phyloP scores from a whole-genome alignment of 1,139 yeast genomes.

The Hanseniaspora gamundiae region DNA sequence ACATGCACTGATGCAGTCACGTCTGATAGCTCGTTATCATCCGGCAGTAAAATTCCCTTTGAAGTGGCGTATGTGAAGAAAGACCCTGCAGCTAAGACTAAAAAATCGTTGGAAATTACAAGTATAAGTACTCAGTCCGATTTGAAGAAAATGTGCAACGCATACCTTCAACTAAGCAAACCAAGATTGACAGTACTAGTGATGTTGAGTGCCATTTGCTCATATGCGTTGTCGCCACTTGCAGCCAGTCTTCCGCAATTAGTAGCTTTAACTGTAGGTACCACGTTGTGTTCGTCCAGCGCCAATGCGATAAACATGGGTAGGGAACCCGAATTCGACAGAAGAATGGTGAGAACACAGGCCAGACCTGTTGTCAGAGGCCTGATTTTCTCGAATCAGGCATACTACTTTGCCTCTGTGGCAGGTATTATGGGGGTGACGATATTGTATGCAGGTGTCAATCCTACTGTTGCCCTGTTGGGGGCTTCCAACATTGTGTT shows the following conservation, averaged over 20 bases:
- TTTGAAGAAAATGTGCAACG: slow-evolving; percentile 30
- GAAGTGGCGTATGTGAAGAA: slow-evolving; percentile 31
- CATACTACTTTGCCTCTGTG: slow-evolving; percentile 64
- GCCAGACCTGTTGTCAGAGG: slow-evolving; percentile 89
- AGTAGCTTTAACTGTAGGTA: slow-evolving; percentile 66
- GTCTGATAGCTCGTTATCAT: slow-evolving; percentile 6
- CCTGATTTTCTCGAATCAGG: slow-evolving; percentile 58
- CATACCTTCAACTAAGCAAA: slow-evolving; percentile 71
- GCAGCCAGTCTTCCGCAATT: slow-evolving; percentile 60
- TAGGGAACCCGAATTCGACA: slow-evolving; percentile 83
- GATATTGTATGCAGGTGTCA: slow-evolving; percentile 68
- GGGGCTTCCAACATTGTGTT: slow-evolving; percentile 70
- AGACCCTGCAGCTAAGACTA: slow-evolving; percentile 3
- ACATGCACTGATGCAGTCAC: slow-evolving; percentile 8
- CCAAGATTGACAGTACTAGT: slow-evolving; percentile 83
- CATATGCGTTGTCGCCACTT: slow-evolving; percentile 84
- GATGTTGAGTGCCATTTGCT: slow-evolving; percentile 82
- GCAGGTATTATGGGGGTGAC: slow-evolving; percentile 63
- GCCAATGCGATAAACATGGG: slow-evolving; percentile 98
- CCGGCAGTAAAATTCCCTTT: slow-evolving; percentile 40
- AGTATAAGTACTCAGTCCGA: slow-evolving; percentile 11
- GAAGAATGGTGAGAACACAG: slow-evolving; percentile 78
- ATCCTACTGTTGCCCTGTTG: slow-evolving; percentile 66
- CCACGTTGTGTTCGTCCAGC: slow-evolving; percentile 78
- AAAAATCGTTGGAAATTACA: slow-evolving; percentile 4